Evolutionary conservation across 768 basidiomycete genomes (phyloP).

Genomic region (Hemileccinum impolitum): DNA sequence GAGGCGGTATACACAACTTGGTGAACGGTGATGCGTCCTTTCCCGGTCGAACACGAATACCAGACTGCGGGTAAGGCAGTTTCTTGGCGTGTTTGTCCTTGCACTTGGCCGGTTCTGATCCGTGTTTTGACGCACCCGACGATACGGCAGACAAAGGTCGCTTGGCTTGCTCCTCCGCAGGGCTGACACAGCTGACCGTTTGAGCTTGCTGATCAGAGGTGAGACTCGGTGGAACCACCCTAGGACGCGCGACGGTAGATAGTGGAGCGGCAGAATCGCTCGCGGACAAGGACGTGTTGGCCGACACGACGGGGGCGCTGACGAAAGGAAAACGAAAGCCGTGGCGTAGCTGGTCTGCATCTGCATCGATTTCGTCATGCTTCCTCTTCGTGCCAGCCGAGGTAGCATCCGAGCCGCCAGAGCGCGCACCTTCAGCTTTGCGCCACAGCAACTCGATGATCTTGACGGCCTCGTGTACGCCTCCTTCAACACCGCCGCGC

Average conservation of each 20-base stretch:
- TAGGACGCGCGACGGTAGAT: neutral
- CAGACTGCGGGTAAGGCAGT: conserved; percentile 39
- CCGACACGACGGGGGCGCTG: conserved; percentile 30
- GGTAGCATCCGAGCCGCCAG: conserved; percentile 10
- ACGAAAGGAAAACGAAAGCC: conserved; percentile 46
- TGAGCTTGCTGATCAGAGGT: conserved; percentile 1
- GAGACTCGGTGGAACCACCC: neutral
- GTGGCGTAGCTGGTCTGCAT: conserved; percentile 24
- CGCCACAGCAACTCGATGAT: conserved; percentile 39
- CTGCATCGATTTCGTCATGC: conserved; percentile 38
- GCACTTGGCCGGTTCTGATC: conserved; percentile 23
- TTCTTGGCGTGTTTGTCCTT: conserved; percentile 46
- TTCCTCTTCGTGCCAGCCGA: conserved; percentile 42
- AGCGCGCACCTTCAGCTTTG: conserved; percentile 36
- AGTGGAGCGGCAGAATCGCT: neutral
- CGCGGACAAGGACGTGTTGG: neutral
- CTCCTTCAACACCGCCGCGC: conserved; percentile 32
- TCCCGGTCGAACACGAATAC: conserved; percentile 44
- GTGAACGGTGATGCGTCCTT: conserved; percentile 29
- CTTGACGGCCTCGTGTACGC: conserved; percentile 35
- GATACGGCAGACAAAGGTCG: conserved; percentile 6
- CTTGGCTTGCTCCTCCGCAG: conserved; percentile 16
- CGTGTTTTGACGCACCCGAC: conserved; percentile 8
- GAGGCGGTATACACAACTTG: conserved; percentile 6
- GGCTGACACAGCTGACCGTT: neutral